Evolutionary conservation across 2,329 filamentous ascomycete genomes (phyloP).

Genomic region (Colletotrichum destructivum): DNA sequence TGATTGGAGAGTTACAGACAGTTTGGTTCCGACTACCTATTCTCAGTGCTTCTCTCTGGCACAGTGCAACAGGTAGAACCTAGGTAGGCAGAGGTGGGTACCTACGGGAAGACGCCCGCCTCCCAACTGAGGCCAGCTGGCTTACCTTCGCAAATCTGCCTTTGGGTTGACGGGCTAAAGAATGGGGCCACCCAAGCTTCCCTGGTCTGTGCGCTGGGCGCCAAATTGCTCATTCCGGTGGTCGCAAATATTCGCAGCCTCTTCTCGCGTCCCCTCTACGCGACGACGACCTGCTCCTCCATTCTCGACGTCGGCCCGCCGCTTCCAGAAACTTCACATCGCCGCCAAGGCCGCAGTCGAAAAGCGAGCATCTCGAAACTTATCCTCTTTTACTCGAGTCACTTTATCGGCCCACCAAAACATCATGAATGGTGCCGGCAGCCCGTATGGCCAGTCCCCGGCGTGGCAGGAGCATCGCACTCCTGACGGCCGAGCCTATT

Average conservation of each 20-base stretch:
- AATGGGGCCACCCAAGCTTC: conserved; percentile 24
- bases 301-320: background rate
- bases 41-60: conserved; percentile 15
- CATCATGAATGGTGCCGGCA: conserved; percentile 72
- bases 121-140: background rate
- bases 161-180: background rate
- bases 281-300: conserved; percentile 21
- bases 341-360: background rate
- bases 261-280: conserved; percentile 24
- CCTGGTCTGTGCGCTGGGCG: conserved; percentile 33
- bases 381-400: background rate
- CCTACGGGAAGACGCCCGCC: background rate
- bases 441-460: conserved; percentile 62
- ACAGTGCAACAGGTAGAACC: conserved; percentile 6
- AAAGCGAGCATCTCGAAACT: background rate
- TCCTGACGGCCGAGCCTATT: conserved; percentile 88
- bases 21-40: conserved; percentile 1
- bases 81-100: too few relatives aligned
- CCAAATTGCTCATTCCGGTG: conserved; percentile 29
- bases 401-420: background rate
- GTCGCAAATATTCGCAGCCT: conserved; percentile 37
- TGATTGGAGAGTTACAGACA: conserved; percentile 13
- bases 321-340: background rate
- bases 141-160: conserved; percentile 25
- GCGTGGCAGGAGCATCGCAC: conserved; percentile 88